Percentiles rank a stretch among this genome's conserved stretches.
phyloP scores from a whole-genome alignment of 148 eudicot genomes.

The Fallopia convolvulus region DNA sequence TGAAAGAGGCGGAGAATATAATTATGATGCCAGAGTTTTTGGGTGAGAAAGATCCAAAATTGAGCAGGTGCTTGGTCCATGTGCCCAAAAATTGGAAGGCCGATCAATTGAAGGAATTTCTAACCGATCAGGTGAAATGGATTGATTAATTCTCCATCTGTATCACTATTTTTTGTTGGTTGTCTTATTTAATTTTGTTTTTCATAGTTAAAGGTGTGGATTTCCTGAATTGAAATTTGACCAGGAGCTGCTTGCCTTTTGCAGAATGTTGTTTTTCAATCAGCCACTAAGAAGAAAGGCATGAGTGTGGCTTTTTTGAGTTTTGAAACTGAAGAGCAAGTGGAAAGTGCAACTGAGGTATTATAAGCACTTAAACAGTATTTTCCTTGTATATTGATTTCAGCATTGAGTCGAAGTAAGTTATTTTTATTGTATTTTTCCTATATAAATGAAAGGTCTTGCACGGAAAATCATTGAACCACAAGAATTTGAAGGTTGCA shows the following conservation, averaged over 20 bases:
- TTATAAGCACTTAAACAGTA: neutral
- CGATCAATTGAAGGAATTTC: constrained; percentile 50
- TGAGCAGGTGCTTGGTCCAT: constrained; percentile 60
- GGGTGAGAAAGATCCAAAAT: constrained; percentile 25
- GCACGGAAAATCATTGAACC: constrained; percentile 57
- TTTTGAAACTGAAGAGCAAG: constrained; percentile 60
- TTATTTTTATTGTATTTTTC: constrained; percentile 5
- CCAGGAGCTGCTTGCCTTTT: constrained; percentile 8
- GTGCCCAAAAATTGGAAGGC: constrained; percentile 69
- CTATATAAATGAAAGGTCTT: constrained; percentile 43
- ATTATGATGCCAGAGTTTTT: constrained; percentile 67
- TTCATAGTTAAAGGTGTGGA: neutral
- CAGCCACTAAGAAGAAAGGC: constrained; percentile 82
- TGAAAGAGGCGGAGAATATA: constrained; percentile 14
- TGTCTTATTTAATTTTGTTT: neutral
- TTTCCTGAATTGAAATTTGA: neutral
- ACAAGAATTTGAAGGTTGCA: constrained; percentile 58
- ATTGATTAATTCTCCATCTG: neutral
- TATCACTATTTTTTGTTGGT: neutral
- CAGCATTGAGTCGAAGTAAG: neutral
- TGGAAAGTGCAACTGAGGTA: constrained; percentile 64
- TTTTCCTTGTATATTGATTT: neutral
- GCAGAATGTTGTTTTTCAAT: constrained; percentile 64
- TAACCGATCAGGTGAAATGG: constrained; percentile 42
- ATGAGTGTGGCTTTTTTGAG: constrained; percentile 74